phyloP scores from a whole-genome alignment of 441 rosid species.

The Erodium moschatum region DNA sequence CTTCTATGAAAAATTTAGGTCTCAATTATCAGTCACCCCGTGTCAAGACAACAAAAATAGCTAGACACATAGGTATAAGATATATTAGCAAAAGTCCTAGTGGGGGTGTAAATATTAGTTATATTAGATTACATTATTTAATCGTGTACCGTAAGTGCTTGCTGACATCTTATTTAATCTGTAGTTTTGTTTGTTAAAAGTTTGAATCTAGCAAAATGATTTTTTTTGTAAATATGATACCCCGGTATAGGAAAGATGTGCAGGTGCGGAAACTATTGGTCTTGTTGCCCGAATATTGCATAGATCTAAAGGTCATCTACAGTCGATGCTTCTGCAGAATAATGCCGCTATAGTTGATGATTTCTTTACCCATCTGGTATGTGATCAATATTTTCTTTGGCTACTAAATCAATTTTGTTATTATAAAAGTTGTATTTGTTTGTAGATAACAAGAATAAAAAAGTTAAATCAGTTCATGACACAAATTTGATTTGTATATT shows the following conservation, averaged over 20 bases:
- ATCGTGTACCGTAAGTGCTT: background rate
- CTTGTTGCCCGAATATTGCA: constrained; percentile 80
- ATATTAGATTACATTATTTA: background rate
- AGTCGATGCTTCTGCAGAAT: constrained; percentile 73
- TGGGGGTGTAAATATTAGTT: background rate
- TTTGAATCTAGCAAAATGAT: constrained; percentile 15
- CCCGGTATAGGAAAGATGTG: constrained; percentile 80
- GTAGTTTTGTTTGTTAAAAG: constrained; percentile 16
- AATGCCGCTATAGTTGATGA: constrained; percentile 75
- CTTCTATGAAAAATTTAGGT: background rate
- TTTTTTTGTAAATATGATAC: constrained; percentile 20
- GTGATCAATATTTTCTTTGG: constrained; percentile 11
- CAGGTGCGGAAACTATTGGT: constrained; percentile 62
- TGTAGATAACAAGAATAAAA: too few relatives aligned
- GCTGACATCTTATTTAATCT: constrained; percentile 11
- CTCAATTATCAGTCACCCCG: constrained; percentile 2
- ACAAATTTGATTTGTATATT: background rate
- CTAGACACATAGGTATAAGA: background rate
- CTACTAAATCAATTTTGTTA: background rate
- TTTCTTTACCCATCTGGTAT: constrained; percentile 72
- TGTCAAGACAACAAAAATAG: background rate
- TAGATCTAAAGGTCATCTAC: constrained; percentile 82
- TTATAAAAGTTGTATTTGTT: too few relatives aligned
- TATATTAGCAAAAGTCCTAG: background rate
- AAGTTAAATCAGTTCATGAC: background rate